Evolutionary conservation across 805 yeast genomes (phyloP), one percentile per base, ranked within the genome.

Genomic region (Starmerella apis): DNA sequence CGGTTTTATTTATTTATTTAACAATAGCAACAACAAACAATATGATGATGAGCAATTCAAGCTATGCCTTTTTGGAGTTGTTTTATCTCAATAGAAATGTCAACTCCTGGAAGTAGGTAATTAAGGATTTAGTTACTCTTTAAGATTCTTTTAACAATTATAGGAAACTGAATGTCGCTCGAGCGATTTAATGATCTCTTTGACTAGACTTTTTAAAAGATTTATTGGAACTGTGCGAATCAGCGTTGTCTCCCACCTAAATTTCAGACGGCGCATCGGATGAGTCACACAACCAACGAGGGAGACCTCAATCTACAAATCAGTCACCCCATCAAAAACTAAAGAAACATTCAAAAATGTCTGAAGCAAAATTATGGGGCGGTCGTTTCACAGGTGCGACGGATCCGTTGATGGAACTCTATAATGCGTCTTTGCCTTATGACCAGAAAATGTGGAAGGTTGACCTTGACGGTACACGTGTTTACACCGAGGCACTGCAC

Each of bases 331-430:
- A n/a, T n/a, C n/a, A n/a, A 7, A 9, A 33, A 16, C 22, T 2
- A 7, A 33, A 6, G 22, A 14, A 31, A 18, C 6, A 31, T 4
- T 16, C 20, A n/a, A 33, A 5, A 7, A 38, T 46, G 51, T 69
- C 80, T 25, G 87, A 82, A 68, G 74, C 72, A 60, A 88, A 81
- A 67, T 73, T 90, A 57, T 90, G 98, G 98, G 98, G 98, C 61
- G 98, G 97, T 61, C 79, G 98, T 68, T 90, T 90, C 71, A 90
- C 96, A 53, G 97, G 74, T 43, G 90, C 90, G 55, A 80, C 95
- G 25, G 99, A 92, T 62, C 99, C 99, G 3, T 72, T 92, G 63
- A 92, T 92, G 99, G 94, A 92, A 65, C 73, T 90, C 47, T 92
- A 94, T 73, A 92, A 92, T 69, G 96, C 96, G 1, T 90, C 97